Percentiles rank a stretch among this genome's conserved stretches.
Evolutionary conservation across 225 moss, liverwort and hornwort species (phyloP).

Genomic region (Pseudoscleropodium purum): DNA sequence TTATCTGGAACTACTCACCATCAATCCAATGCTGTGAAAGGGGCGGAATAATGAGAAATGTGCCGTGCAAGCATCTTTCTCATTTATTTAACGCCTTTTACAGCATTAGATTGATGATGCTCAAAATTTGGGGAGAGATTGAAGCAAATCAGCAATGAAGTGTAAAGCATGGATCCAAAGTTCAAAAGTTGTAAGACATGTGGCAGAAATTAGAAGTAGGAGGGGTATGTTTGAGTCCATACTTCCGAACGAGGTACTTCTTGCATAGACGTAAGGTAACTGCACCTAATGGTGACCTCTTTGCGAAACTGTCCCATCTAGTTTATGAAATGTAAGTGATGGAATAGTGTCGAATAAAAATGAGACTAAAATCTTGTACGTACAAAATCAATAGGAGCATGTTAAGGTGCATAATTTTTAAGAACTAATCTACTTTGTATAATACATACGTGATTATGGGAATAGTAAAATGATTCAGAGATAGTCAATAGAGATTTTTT

Average conservation of each 20-base stretch:
- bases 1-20: neutral
- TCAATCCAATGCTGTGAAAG: neutral
- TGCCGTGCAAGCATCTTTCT: neutral
- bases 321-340: neutral
- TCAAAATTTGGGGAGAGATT: neutral
- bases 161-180: neutral
- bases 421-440: neutral
- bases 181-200: neutral
- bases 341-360: neutral
- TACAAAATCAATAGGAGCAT: neutral
- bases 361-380: neutral
- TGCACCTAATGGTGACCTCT: neutral
- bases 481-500: neutral
- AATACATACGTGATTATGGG: neutral
- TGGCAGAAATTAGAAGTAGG: neutral
- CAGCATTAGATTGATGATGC: neutral
- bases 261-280: no score
- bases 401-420: neutral
- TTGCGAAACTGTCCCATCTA: neutral
- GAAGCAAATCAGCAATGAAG: neutral
- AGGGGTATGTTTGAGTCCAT: neutral
- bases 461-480: neutral
- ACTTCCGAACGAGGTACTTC: neutral
- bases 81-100: neutral
- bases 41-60: neutral